A percentile compares a stretch with the other conserved stretches of the same genome.
Conservation (phyloP, 2,329 filamentous ascomycete species). For the Fusarium ramigenum region DNA sequence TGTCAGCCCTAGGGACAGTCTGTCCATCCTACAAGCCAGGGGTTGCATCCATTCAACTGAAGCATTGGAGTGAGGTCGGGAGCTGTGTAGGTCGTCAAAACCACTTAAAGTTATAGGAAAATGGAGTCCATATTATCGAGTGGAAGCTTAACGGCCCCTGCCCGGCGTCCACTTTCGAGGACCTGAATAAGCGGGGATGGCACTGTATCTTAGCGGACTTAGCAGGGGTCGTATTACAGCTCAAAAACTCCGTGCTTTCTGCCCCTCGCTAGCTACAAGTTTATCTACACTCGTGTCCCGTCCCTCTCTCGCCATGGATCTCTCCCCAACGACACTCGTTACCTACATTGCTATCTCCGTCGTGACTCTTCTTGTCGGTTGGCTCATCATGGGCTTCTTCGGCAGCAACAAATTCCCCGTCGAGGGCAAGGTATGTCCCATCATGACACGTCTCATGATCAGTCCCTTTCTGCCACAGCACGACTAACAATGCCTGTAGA, state of each 20-base stretch:
- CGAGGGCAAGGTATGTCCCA: conserved; percentile 75
- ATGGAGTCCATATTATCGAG: not conserved
- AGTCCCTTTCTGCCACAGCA: conserved; percentile 13
- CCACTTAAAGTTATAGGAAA: not conserved
- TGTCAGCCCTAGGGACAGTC: conserved; percentile 4
- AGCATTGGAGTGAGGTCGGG: not conserved
- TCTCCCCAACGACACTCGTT: conserved; percentile 24
- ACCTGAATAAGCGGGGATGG: not conserved
- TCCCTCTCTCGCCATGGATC: conserved; percentile 27
- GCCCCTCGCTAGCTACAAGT: conserved; percentile 3
- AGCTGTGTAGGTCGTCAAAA: not conserved
- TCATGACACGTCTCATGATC: conserved; percentile 19
- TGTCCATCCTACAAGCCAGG: not conserved
- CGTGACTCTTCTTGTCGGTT: conserved; percentile 36
- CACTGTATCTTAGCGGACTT: not conserved
- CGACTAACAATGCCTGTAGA: conserved; percentile 60
- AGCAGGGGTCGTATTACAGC: not conserved
- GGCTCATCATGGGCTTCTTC: conserved; percentile 72
- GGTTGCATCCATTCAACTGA: not conserved
- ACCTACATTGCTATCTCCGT: conserved; percentile 20
- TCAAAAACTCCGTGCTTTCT: not conserved
- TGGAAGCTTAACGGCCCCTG: not conserved
- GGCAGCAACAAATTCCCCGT: conserved; percentile 80
- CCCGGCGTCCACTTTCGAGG: not conserved
- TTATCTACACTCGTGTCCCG: not conserved